Evolutionary conservation across 1,284 basidiomycete species (phyloP).

Genomic region (Prillingera fragicola): DNA sequence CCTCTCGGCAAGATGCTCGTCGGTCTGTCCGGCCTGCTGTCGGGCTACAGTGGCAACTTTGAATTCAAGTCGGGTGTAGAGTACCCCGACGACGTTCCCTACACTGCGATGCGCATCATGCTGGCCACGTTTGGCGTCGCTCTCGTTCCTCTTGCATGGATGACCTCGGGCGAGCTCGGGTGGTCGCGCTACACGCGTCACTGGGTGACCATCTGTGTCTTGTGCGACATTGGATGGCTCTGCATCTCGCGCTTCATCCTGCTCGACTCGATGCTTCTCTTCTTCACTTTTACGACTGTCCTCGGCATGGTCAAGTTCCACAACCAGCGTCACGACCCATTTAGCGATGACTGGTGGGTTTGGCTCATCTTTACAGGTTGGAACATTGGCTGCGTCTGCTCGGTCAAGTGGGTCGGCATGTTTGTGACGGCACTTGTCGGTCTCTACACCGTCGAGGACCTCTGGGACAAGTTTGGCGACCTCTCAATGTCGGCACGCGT

Average conservation of each 20-base stretch:
- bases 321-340: conserved; percentile 87
- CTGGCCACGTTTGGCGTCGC: conserved; percentile 89
- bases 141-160: conserved; percentile 95
- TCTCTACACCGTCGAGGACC: conserved; percentile 91
- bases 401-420: conserved; percentile 94
- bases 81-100: conserved; percentile 83
- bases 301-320: conserved; percentile 95
- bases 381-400: conserved; percentile 92
- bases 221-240: conserved; percentile 90
- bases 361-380: conserved; percentile 87
- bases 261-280: conserved; percentile 93
- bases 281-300: conserved; percentile 95
- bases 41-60: conserved; percentile 86
- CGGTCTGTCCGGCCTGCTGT: conserved; percentile 80
- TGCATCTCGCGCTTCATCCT: conserved; percentile 96
- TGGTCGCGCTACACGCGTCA: conserved; percentile 88
- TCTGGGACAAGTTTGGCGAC: conserved; percentile 98
- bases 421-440: conserved; percentile 94
- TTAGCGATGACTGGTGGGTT: conserved; percentile 92
- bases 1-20: conserved; percentile 99
- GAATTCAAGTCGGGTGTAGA: conserved; percentile 89
- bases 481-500: conserved; percentile 78
- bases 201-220: conserved; percentile 87
- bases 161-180: conserved; percentile 88
- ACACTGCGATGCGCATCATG: conserved; percentile 90